These are phyloP conservation scores for Phytophthora ohioensis DNA, from an alignment of 352 stramenopile genomes.

Conservation along the genomic window DNA sequence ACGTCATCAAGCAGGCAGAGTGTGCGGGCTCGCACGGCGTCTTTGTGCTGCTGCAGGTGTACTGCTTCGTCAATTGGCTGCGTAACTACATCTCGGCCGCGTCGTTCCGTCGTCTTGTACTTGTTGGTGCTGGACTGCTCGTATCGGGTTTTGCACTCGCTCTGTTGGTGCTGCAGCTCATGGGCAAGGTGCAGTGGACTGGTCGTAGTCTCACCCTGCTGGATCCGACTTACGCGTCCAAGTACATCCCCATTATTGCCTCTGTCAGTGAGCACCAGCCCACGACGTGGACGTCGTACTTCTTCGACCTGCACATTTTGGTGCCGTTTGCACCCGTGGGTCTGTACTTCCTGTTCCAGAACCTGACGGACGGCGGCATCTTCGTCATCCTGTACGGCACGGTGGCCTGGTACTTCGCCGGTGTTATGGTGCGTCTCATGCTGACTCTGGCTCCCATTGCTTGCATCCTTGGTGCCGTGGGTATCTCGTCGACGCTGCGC, in stretches of 20 bases:
- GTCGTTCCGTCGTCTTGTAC: slow-evolving; percentile 80
- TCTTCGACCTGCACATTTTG: slow-evolving; percentile 93
- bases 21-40: slow-evolving; percentile 89
- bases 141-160: slow-evolving; percentile 61
- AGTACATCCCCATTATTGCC: slow-evolving; percentile 96
- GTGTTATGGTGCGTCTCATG: slow-evolving; percentile 94
- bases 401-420: slow-evolving; percentile 93
- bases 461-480: slow-evolving; percentile 91
- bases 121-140: slow-evolving; percentile 63
- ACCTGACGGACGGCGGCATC: slow-evolving; percentile 90
- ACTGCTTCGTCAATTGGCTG: slow-evolving; percentile 81
- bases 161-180: slow-evolving; percentile 83
- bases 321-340: slow-evolving; percentile 93
- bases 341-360: slow-evolving; percentile 91
- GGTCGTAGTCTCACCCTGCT: slow-evolving; percentile 91
- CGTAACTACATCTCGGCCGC: slow-evolving; percentile 77
- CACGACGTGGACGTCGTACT: slow-evolving; percentile 95
- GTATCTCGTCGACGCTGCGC: slow-evolving; percentile 80
- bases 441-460: slow-evolving; percentile 92
- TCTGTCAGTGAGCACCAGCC: slow-evolving; percentile 95
- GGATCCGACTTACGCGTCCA: slow-evolving; percentile 93
- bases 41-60: slow-evolving; percentile 94
- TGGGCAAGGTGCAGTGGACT: slow-evolving; percentile 91
- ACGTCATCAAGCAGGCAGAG: slow-evolving; percentile 93
- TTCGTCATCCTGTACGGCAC: slow-evolving; percentile 95